Evolutionary conservation across 2,329 filamentous ascomycete species (phyloP), one percentile per base, ranked within the genome.

Genomic region (Neopestalotiopsis sp.): DNA sequence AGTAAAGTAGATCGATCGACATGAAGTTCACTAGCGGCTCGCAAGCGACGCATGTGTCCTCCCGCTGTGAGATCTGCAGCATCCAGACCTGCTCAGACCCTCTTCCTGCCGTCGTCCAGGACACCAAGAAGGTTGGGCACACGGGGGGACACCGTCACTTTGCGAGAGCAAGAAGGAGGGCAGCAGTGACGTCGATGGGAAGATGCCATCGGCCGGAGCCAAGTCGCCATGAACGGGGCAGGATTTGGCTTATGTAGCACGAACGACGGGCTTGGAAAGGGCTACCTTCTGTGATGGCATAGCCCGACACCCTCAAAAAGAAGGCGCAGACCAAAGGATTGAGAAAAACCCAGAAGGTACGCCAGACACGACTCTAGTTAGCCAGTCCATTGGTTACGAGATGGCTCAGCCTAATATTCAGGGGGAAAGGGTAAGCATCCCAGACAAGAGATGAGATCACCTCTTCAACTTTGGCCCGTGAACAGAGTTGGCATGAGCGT

Each of bases 401-500:
- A 53, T 53, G n/a, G 45, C 45, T 53, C 45, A 53, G 45, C 45
- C 45, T 53, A 53, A 20, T 17, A 53, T 53, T 53, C 45, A 53
- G 45, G 45, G 42, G 45, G 17, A 53, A 53, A 53, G 45, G n/a
- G 45, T 17, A 53, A 53, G 17, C 45, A 20, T 7, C n/a, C 45
- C 5, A 49, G 45, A 7, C 45, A 53, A 53, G 45, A 53, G 45
- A 53, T 53, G 45, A 53, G 45, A 53, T 53, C 45, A 53, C 45
- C 45, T 20, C 6, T 28, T 7, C 45, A 17, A 53, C 17, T 17
- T 5, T 53, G n/a, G 45, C 45, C 45, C 45, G 13, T 53, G 45
- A 53, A 53, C 45, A 53, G 45, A 53, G 45, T 53, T 53, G 45
- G 45, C 45, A 53, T 53, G 45, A 53, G 45, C n/a, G n/a, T n/a